Evolutionary conservation across 2,329 filamentous ascomycete species (phyloP).

Genomic region (Basipetospora chlamydospora): DNA sequence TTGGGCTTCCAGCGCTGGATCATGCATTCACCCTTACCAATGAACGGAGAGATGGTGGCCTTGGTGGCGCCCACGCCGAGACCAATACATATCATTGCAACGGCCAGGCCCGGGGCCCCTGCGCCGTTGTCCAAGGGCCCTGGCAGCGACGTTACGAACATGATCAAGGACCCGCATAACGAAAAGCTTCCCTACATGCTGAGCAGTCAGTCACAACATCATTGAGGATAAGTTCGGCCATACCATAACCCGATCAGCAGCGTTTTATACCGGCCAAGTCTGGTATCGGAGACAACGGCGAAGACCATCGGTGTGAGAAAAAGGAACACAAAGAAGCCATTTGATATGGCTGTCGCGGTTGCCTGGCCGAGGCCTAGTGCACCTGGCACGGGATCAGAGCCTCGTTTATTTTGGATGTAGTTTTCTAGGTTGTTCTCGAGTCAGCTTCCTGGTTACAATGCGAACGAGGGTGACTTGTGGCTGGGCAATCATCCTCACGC

Average conservation of each 20-base stretch:
- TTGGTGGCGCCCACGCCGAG: constrained; percentile 65
- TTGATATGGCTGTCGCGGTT: constrained; percentile 29
- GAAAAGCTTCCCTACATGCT: background rate
- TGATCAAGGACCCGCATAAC: constrained; percentile 22
- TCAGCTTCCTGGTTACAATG: too few species aligned
- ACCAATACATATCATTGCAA: constrained; percentile 21
- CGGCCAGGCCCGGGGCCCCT: constrained; percentile 4
- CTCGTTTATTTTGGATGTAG: constrained; percentile 23
- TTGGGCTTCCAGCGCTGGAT: constrained; percentile 35
- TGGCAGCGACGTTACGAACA: constrained; percentile 20
- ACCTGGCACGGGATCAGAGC: constrained; percentile 23
- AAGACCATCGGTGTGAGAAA: constrained; percentile 42
- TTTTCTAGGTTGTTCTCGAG: constrained; percentile 17
- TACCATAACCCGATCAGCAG: constrained; percentile 27
- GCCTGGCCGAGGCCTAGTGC: constrained; percentile 34
- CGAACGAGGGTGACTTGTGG: background rate
- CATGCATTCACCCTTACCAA: constrained; percentile 43
- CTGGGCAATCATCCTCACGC: background rate
- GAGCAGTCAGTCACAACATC: background rate
- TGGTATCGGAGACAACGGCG: constrained; percentile 44
- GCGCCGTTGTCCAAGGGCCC: constrained; percentile 3
- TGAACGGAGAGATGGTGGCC: constrained; percentile 52
- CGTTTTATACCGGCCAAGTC: constrained; percentile 46
- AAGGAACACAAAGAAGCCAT: constrained; percentile 29
- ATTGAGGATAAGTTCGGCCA: background rate